Evolutionary conservation across 495 filamentous ascomycete genomes (phyloP).

Genomic region (Lichenothelia convexa): DNA sequence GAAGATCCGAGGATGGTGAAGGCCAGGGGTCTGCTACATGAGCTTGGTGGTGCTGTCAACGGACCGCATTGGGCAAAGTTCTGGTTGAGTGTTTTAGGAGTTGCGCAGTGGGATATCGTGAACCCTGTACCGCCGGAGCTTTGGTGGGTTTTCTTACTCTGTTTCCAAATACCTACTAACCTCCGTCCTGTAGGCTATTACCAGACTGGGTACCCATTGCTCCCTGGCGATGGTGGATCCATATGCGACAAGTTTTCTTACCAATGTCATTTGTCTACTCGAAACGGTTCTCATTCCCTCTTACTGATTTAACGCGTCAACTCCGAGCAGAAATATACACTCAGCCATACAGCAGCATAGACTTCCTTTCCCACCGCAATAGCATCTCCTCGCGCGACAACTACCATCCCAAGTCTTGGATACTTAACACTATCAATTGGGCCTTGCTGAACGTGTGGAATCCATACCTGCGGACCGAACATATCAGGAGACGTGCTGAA

Average conservation of each 20-base stretch:
- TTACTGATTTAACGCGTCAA: conserved; percentile 48
- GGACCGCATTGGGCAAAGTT: conserved; percentile 93
- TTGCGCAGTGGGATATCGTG: conserved; percentile 77
- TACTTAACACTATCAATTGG: conserved; percentile 61
- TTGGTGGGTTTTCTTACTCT: conserved; percentile 35
- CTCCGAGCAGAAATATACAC: conserved; percentile 74
- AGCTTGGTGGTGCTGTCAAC: conserved; percentile 68
- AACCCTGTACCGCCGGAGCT: conserved; percentile 87
- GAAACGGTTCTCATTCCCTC: conserved; percentile 50
- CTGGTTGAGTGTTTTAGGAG: conserved; percentile 68
- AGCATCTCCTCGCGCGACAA: conserved; percentile 65
- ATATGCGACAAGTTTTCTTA: conserved; percentile 82
- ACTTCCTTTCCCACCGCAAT: conserved; percentile 64
- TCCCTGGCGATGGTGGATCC: conserved; percentile 98
- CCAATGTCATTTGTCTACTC: conserved; percentile 86
- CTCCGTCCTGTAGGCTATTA: conserved; percentile 54
- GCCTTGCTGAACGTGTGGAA: conserved; percentile 59
- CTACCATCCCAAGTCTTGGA: conserved; percentile 78
- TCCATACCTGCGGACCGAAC: conserved; percentile 45
- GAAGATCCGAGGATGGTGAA: conserved; percentile 77
- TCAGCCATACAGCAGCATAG: conserved; percentile 56
- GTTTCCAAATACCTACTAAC: too few relatives aligned
- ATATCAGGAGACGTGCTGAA: conserved; percentile 46
- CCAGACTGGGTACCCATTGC: conserved; percentile 91
- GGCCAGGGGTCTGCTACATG: conserved; percentile 64